A percentile compares a stretch with the other conserved stretches of the same genome.
Conservation (phyloP, 768 basidiomycete genomes). For the Termitomyces eurrhizus region DNA sequence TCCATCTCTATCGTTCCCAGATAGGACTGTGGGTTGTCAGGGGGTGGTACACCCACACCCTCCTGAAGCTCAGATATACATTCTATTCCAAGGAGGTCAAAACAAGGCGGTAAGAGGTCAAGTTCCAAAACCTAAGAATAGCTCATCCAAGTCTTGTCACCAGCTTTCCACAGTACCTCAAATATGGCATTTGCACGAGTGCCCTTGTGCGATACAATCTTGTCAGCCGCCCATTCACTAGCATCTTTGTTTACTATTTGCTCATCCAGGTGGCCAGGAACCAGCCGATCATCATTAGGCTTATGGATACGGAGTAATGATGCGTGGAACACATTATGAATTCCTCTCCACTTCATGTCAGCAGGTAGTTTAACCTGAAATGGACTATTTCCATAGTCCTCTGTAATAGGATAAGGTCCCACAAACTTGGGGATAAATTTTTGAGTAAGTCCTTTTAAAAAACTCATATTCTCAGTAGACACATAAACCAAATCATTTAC, state of each 20-base stretch:
- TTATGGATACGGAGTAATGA: neutral
- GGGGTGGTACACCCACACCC: too few species aligned
- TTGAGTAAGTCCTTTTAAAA: too few species aligned
- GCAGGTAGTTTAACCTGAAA: neutral
- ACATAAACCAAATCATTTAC: too few species aligned
- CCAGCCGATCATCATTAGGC: neutral
- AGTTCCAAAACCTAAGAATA: neutral
- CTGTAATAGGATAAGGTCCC: neutral
- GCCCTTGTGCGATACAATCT: neutral
- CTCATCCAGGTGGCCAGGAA: neutral
- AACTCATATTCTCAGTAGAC: too few species aligned
- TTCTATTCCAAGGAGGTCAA: neutral
- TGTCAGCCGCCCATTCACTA: neutral
- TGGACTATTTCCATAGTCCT: neutral
- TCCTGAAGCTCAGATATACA: too few species aligned
- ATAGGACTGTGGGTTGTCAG: too few species aligned
- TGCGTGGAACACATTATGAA: neutral
- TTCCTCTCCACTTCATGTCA: too few species aligned
- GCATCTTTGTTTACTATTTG: neutral
- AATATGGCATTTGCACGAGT: neutral
- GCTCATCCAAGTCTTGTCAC: neutral
- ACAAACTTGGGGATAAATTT: too few species aligned
- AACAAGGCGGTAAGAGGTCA: neutral
- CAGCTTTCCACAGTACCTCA: neutral
- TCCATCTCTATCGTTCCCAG: too few species aligned